These are phyloP conservation scores for Amauroascus verrucosus DNA, from an alignment of 2,329 filamentous ascomycete genomes.

Conservation along the genomic window DNA sequence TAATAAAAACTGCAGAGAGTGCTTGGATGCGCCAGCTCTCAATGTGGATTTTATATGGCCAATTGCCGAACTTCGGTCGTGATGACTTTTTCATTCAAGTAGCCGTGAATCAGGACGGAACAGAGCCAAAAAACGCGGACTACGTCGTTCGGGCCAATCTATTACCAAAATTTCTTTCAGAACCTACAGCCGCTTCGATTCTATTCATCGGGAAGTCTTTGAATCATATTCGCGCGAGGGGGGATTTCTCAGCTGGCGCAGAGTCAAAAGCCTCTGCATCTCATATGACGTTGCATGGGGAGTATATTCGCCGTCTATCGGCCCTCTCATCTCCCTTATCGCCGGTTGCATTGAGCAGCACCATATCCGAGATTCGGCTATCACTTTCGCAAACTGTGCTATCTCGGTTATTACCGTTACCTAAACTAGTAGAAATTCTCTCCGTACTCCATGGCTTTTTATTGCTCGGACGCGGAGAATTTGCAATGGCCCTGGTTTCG, in stretches of 20 bases:
- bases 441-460: conserved; percentile 76
- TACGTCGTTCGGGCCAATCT: conserved; percentile 52
- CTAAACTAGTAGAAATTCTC: conserved; percentile 65
- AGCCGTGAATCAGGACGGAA: conserved; percentile 33
- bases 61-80: conserved; percentile 63
- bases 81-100: conserved; percentile 77
- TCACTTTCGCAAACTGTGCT: conserved; percentile 76
- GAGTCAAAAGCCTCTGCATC: conserved; percentile 38
- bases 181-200: conserved; percentile 66
- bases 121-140: conserved; percentile 26
- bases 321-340: conserved; percentile 64
- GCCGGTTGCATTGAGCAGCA: conserved; percentile 56
- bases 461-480: conserved; percentile 77
- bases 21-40: conserved; percentile 87
- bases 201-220: conserved; percentile 84
- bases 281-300: conserved; percentile 47
- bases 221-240: conserved; percentile 61
- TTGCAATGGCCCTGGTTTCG: conserved; percentile 73
- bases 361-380: conserved; percentile 64
- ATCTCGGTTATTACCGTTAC: conserved; percentile 68
- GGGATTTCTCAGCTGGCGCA: conserved; percentile 27
- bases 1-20: conserved; percentile 70
- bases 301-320: conserved; percentile 50
- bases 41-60: conserved; percentile 83
- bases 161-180: conserved; percentile 68